These are phyloP conservation scores for Xerophyta viscosa DNA, from an alignment of 106 monocot species.

Conservation along the genomic window DNA sequence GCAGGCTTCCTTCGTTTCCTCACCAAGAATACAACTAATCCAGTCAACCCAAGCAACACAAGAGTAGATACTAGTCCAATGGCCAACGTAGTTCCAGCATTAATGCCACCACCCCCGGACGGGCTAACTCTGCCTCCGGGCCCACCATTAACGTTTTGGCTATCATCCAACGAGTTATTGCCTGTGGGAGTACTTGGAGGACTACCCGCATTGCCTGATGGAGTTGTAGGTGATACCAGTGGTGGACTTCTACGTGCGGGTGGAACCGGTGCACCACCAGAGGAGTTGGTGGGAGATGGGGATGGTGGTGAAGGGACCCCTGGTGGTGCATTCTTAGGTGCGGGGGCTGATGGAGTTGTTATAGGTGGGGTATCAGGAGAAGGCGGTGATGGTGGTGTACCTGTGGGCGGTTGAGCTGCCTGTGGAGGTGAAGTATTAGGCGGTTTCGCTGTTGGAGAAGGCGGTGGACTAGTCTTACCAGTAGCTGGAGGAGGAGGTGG, in stretches of 20 bases:
- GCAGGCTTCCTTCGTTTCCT: slow-evolving; percentile 26
- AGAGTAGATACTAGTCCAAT: slow-evolving; percentile 23
- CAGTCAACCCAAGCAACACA: slow-evolving; percentile 31
- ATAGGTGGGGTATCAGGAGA: too few relatives aligned
- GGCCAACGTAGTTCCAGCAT: slow-evolving; percentile 8
- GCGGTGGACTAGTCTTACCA: too few relatives aligned
- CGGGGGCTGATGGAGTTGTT: too few relatives aligned
- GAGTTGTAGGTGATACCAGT: slow-evolving; percentile 9
- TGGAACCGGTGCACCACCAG: not conserved
- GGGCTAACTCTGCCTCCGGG: not conserved
- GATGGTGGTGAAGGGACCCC: not conserved
- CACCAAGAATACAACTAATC: slow-evolving; percentile 34
- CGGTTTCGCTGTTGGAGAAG: not conserved
- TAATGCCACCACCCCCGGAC: slow-evolving; percentile 12
- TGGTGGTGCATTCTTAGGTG: slow-evolving; percentile 15
- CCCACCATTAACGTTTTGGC: not conserved
- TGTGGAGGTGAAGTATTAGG: not conserved
- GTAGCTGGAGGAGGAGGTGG: too few relatives aligned
- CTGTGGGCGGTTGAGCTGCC: slow-evolving; percentile 4
- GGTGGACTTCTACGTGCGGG: slow-evolving; percentile 2
- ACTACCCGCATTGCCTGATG: not conserved
- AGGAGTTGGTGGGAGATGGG: slow-evolving; percentile 1
- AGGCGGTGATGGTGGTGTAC: slow-evolving; percentile 2
- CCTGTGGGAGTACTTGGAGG: slow-evolving; percentile 7
- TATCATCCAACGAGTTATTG: slow-evolving; percentile 8